Base-by-base conservation (phyloP, 73 alveolate species). In the Symbiodinium natans region DNA sequence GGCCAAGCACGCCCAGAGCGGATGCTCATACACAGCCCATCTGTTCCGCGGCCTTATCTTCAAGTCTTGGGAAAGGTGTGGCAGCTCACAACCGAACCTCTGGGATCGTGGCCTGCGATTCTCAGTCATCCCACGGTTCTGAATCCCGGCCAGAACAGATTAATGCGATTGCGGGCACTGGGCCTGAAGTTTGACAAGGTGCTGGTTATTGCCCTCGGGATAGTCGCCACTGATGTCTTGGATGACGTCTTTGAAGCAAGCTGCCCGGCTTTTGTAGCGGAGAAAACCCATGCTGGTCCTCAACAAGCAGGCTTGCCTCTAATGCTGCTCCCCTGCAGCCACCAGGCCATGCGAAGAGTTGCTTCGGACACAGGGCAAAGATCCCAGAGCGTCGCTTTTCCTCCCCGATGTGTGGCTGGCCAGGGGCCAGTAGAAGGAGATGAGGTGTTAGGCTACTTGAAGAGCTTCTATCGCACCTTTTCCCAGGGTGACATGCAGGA, bases 111-210 rank as follows among this genome's bases (percentile, higher is more conserved):
- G 80, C 80, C 80, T 13, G 15, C 10, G 36, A 63, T 63, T 29
- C 36, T 63, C 19, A 63, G 38, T 36, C 13, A 63, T 29, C 80
- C 80, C 34, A 10, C 31, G 29, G 36, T 63, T 17, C 31, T 29
- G 80, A 27, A 23, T 8, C 21, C 40, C 31, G 11, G 36, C 80
- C 11, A 25, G 17, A 36, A 63, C 38, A 27, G 80, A 29, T 36
- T 63, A 9, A 31, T 63, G 29, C 80, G 80, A 29, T 29, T 63
- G 80, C 80, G 80, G 15, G 80, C 80, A 1, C 80, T 63, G 33
- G 80, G 80, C 31, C 80, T 63, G 80, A 63, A 29, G 80, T 63
- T 27, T 29, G 80, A 63, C 80, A 63, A 63, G 80, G 80, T 52
- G 71, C 71, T 52, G 71, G 71, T 52, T 23, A 5, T 52, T 52